phyloP scores from a whole-genome alignment of 345 rosid genomes.

The Lumnitzera littorea region DNA sequence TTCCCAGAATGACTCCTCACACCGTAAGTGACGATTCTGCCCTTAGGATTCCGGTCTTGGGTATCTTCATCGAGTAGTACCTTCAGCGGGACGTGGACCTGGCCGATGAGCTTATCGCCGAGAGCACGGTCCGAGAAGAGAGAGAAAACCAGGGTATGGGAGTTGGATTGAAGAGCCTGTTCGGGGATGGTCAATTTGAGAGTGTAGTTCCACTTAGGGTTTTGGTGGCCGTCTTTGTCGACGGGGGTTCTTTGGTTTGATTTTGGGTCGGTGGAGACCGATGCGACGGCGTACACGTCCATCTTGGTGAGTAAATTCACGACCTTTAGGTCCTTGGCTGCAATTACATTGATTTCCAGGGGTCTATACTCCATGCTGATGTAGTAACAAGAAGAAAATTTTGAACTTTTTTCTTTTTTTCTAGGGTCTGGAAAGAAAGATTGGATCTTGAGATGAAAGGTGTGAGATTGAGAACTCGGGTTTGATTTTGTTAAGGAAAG shows the following conservation, averaged over 20 bases:
- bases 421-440: no score
- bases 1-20: constrained; percentile 29
- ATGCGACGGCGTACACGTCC: constrained; percentile 50
- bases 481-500: no score
- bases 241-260: constrained; percentile 42
- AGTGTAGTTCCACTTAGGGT: constrained; percentile 47
- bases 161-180: constrained; percentile 27
- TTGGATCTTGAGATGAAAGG: no score
- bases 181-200: constrained; percentile 50
- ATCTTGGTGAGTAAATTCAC: constrained; percentile 47
- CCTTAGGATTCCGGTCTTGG: not conserved
- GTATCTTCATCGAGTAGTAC: constrained; percentile 30
- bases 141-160: constrained; percentile 26
- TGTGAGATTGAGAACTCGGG: no score
- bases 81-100: constrained; percentile 42
- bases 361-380: constrained; percentile 47
- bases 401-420: no score
- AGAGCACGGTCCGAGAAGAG: constrained; percentile 39
- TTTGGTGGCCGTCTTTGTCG: constrained; percentile 44
- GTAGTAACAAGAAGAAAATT: no score
- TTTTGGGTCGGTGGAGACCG: constrained; percentile 34
- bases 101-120: constrained; percentile 43
- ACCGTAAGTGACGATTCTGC: constrained; percentile 11
- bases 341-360: constrained; percentile 41
- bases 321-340: constrained; percentile 48